phyloP scores from a whole-genome alignment of 805 yeast species.

The Hemisphaericaspora nanyangensis region DNA sequence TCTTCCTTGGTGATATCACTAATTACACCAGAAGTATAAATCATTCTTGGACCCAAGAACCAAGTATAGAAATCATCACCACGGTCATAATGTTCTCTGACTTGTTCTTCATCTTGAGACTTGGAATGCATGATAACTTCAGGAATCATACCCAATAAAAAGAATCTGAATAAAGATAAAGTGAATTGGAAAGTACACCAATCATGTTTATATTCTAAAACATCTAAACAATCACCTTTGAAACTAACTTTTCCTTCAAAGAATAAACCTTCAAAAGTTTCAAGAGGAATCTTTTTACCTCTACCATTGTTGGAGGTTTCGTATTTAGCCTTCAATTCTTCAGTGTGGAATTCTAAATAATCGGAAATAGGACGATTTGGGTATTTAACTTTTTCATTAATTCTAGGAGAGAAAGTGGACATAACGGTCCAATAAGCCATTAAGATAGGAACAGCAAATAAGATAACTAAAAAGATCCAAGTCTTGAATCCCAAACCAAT shows the following conservation, averaged over 20 bases:
- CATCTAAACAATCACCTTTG: slow-evolving; percentile 83
- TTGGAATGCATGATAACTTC: slow-evolving; percentile 89
- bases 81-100: slow-evolving; percentile 91
- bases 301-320: slow-evolving; percentile 49
- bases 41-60: slow-evolving; percentile 93
- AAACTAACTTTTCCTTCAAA: slow-evolving; percentile 80
- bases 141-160: slow-evolving; percentile 84
- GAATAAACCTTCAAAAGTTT: slow-evolving; percentile 85
- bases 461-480: slow-evolving; percentile 54
- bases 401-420: slow-evolving; percentile 75
- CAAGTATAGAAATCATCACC: slow-evolving; percentile 94
- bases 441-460: slow-evolving; percentile 65
- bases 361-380: slow-evolving; percentile 77
- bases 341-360: slow-evolving; percentile 79
- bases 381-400: slow-evolving; percentile 69
- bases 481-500: slow-evolving; percentile 69
- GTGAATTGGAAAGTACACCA: slow-evolving; percentile 87
- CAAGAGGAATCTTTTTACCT: slow-evolving; percentile 80
- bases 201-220: slow-evolving; percentile 84
- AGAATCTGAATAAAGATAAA: slow-evolving; percentile 67
- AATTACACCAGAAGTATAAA: slow-evolving; percentile 85
- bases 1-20: slow-evolving; percentile 68
- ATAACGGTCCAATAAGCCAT: slow-evolving; percentile 79
- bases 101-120: slow-evolving; percentile 95
- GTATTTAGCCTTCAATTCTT: slow-evolving; percentile 63